Conservation (phyloP, 73 alveolate genomes). For the Blepharisma stoltei region DNA sequence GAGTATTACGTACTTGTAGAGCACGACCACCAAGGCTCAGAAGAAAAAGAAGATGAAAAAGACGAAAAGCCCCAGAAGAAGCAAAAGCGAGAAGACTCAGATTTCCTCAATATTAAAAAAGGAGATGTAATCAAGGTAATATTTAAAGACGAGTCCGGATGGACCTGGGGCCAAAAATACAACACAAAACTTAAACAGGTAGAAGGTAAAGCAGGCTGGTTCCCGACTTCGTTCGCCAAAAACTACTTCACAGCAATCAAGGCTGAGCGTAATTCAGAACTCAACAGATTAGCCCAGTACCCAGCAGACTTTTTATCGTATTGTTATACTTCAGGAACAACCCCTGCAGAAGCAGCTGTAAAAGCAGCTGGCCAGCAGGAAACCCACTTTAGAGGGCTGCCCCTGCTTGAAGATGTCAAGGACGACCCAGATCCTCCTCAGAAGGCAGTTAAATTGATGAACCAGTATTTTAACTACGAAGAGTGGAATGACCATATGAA, state of each 20-base stretch:
- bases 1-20: not conserved
- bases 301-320: conserved; percentile 3
- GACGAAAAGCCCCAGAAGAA: conserved; percentile 5
- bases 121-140: conserved; percentile 24
- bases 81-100: not conserved
- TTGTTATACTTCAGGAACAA: not conserved
- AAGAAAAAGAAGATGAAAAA: not conserved
- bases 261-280: not conserved
- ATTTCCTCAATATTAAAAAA: not conserved
- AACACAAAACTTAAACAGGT: not conserved
- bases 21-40: not conserved
- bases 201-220: conserved; percentile 9
- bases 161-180: conserved; percentile 21
- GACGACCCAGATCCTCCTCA: conserved; percentile 16
- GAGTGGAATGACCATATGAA: conserved; percentile 29
- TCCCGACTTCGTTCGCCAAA: conserved; percentile 10
- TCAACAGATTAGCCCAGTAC: not conserved
- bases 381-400: conserved; percentile 15
- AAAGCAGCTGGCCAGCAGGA: not conserved
- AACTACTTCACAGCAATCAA: conserved; percentile 10
- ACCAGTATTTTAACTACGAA: conserved; percentile 24
- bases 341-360: conserved; percentile 8
- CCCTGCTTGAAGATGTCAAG: not conserved
- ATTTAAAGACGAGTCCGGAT: conserved; percentile 2
- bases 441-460: conserved; percentile 23